These are phyloP conservation scores for Cercospora zeina DNA, from an alignment of 2,329 filamentous ascomycete genomes.

Conservation along the genomic window DNA sequence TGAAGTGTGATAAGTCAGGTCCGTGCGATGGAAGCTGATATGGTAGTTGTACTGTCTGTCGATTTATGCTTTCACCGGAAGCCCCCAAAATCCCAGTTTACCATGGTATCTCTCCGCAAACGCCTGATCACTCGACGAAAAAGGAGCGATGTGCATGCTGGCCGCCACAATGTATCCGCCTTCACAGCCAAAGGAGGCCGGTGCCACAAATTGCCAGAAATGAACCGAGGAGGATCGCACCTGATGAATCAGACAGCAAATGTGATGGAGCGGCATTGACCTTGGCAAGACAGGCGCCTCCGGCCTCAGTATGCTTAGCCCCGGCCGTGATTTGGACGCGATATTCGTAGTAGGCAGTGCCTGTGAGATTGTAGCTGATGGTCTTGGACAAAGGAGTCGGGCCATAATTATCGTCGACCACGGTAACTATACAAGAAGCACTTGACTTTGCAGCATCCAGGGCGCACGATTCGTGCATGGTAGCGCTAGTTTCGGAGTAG, in stretches of 20 bases:
- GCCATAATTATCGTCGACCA: conserved; percentile 25
- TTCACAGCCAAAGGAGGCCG: conserved; percentile 9
- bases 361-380: conserved; percentile 29
- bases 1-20: too few relatives aligned
- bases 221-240: neutral
- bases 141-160: neutral
- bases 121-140: neutral
- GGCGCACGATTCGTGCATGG: conserved; percentile 30
- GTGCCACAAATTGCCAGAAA: neutral
- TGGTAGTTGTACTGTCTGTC: neutral
- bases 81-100: neutral
- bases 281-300: conserved; percentile 25
- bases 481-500: conserved; percentile 31
- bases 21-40: neutral
- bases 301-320: conserved; percentile 23
- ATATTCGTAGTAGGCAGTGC: conserved; percentile 29
- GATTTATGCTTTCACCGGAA: neutral
- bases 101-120: neutral
- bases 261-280: conserved; percentile 8
- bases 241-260: neutral
- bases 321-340: conserved; percentile 29
- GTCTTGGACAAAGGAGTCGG: conserved; percentile 25
- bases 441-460: conserved; percentile 23
- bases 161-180: neutral
- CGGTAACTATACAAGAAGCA: conserved; percentile 28